Conservation (phyloP, 139 green algal genomes). For the Closterium sp. region DNA sequence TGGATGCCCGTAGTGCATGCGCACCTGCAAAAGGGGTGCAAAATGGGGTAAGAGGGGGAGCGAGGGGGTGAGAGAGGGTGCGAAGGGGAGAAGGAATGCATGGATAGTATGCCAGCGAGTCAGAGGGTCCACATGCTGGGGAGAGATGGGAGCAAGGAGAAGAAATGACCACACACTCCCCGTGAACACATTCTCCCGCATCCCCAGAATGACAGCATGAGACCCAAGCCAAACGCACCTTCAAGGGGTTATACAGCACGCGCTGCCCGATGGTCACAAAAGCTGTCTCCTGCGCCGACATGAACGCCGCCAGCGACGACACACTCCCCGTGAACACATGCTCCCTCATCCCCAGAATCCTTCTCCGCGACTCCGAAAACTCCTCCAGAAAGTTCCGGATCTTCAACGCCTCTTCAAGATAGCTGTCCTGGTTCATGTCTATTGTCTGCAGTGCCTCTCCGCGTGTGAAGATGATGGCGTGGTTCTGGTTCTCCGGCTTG, state of each 20-base stretch:
- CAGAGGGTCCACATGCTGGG: no score
- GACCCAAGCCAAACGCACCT: slow-evolving; percentile 12
- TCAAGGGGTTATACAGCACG: slow-evolving; percentile 36
- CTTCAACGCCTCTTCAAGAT: slow-evolving; percentile 80
- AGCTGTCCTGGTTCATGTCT: slow-evolving; percentile 70
- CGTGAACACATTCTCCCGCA: slow-evolving; percentile 19
- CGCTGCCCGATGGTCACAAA: slow-evolving; percentile 51
- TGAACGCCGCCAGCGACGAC: slow-evolving; percentile 36
- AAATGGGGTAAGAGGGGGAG: not conserved
- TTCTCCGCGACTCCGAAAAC: slow-evolving; percentile 38
- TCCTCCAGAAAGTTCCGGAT: slow-evolving; percentile 69
- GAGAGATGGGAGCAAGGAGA: no score
- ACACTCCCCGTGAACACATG: slow-evolving; percentile 49
- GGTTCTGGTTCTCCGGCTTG: slow-evolving; percentile 56
- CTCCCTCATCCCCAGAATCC: slow-evolving; percentile 47
- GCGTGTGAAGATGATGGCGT: slow-evolving; percentile 50
- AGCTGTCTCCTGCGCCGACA: slow-evolving; percentile 43
- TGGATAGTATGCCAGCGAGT: not conserved
- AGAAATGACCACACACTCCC: slow-evolving; percentile 24
- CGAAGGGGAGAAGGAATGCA: not conserved
- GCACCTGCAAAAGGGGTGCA: slow-evolving; percentile 20
- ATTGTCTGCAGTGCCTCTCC: slow-evolving; percentile 53
- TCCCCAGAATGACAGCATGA: no score
- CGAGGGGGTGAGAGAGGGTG: not conserved
- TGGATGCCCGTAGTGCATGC: slow-evolving; percentile 50